These are phyloP conservation scores for Scortechinia acanthostroma DNA, from an alignment of 2,329 filamentous ascomycete species.

Conservation along the genomic window DNA sequence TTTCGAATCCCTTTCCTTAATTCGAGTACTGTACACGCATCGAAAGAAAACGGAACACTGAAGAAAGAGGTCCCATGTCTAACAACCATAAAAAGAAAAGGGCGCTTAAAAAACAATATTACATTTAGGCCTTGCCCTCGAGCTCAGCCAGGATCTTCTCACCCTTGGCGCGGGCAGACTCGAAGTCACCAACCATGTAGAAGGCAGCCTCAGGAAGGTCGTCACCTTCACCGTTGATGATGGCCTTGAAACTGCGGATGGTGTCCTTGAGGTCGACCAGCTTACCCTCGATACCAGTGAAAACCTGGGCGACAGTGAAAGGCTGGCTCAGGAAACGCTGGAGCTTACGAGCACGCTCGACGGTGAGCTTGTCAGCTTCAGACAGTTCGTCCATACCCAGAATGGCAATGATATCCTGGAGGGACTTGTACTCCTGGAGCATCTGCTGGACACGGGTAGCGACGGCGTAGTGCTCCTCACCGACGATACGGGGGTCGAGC, in stretches of 20 bases:
- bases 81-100: background rate
- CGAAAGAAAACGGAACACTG: background rate
- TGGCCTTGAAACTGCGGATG: conserved; percentile 94
- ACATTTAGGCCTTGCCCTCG: conserved; percentile 42
- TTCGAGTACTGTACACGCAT: background rate
- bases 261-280: conserved; percentile 99
- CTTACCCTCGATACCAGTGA: conserved; percentile 89
- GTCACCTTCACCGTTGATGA: conserved; percentile 90
- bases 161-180: conserved; percentile 88
- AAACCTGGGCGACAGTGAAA: conserved; percentile 81
- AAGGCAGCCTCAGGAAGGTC: conserved; percentile 78
- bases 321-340: conserved; percentile 99
- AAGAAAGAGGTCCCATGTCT: conserved; percentile 1
- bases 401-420: conserved; percentile 99
- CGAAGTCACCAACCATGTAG: conserved; percentile 98
- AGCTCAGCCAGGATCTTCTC: conserved; percentile 99
- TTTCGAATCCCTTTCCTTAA: conserved; percentile 1
- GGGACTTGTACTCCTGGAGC: conserved; percentile 99
- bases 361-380: conserved; percentile 97
- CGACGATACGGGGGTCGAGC: conserved; percentile 96
- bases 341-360: conserved; percentile 99
- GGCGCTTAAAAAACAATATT: conserved; percentile 22
- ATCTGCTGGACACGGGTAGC: conserved; percentile 97
- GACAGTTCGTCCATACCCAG: conserved; percentile 99
- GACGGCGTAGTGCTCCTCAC: conserved; percentile 93